These are phyloP conservation scores for Citrullus amarus DNA, from an alignment of 306 rosid species.

Conservation along the genomic window DNA sequence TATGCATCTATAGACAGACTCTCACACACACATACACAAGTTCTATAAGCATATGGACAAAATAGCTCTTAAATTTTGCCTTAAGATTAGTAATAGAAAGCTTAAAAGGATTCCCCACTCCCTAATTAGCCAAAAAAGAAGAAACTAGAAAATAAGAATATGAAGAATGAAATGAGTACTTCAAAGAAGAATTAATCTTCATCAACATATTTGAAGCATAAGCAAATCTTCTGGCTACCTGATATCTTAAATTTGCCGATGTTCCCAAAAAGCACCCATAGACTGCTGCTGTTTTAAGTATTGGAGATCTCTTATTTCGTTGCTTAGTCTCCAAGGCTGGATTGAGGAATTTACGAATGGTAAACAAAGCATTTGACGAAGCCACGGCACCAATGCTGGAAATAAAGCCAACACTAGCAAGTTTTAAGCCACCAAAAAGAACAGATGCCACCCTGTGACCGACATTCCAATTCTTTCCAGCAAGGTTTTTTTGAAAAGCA, in stretches of 20 bases:
- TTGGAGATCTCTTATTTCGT: conserved; percentile 54
- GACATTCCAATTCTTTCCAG: conserved; percentile 74
- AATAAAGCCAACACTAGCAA: conserved; percentile 80
- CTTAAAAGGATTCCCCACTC: not conserved
- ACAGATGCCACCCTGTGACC: conserved; percentile 78
- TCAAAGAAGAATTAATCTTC: not conserved
- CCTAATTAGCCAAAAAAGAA: not conserved
- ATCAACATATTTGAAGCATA: not conserved
- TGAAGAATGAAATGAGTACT: not conserved
- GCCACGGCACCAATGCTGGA: conserved; percentile 86
- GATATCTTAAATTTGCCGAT: conserved; percentile 90
- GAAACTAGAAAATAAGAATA: not conserved
- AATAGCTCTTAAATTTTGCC: not conserved
- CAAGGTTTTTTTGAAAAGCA: conserved; percentile 84
- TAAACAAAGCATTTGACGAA: conserved; percentile 55
- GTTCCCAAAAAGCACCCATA: conserved; percentile 63
- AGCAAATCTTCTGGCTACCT: conserved; percentile 36
- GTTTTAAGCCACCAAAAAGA: conserved; percentile 80
- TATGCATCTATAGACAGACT: not conserved
- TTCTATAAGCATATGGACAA: not conserved
- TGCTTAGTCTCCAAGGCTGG: conserved; percentile 35
- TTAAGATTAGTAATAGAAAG: not conserved
- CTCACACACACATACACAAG: not conserved
- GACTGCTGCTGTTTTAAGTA: conserved; percentile 69
- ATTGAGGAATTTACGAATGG: conserved; percentile 49